Evolutionary conservation across 495 filamentous ascomycete species (phyloP).

Genomic region (Hyphodiscus hymeniophilus): DNA sequence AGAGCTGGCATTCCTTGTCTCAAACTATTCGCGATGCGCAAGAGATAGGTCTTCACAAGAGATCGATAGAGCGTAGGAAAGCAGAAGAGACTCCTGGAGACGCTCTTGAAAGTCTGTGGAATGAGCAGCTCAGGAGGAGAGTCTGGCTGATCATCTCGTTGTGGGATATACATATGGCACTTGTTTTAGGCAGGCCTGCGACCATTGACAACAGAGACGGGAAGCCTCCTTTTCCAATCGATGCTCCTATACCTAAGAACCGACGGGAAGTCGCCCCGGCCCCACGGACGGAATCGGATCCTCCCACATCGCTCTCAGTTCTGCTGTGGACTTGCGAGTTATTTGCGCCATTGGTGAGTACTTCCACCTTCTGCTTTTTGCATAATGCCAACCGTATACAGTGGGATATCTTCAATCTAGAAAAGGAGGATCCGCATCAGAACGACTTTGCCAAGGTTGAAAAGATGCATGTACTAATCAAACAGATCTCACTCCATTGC

Average conservation of each 20-base stretch:
- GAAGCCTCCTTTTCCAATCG: constrained; percentile 29
- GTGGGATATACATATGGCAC: constrained; percentile 54
- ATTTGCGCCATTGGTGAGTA: constrained; percentile 5
- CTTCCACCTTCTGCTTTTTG: too few species aligned
- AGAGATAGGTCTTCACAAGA: constrained; percentile 52
- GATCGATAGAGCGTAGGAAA: constrained; percentile 28
- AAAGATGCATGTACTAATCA: constrained; percentile 40
- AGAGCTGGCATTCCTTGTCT: constrained; percentile 53
- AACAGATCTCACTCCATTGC: constrained; percentile 36
- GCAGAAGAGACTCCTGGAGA: constrained; percentile 30
- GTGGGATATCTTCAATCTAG: constrained; percentile 30
- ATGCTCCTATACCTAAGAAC: constrained; percentile 28
- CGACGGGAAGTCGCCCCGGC: constrained; percentile 25
- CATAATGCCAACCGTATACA: too few species aligned
- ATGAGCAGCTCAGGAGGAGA: constrained; percentile 41
- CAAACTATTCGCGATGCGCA: constrained; percentile 52
- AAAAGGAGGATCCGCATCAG: constrained; percentile 42
- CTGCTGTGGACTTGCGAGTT: constrained; percentile 22
- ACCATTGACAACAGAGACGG: constrained; percentile 38
- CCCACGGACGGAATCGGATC: constrained; percentile 25
- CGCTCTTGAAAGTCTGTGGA: constrained; percentile 43
- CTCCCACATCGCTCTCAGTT: constrained; percentile 28
- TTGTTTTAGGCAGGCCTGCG: constrained; percentile 50
- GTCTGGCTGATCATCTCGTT: constrained; percentile 48
- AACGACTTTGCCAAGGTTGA: constrained; percentile 46